These are phyloP conservation scores for Lipomyces starkeyi DNA, from an alignment of 805 yeast genomes.

Conservation along the genomic window DNA sequence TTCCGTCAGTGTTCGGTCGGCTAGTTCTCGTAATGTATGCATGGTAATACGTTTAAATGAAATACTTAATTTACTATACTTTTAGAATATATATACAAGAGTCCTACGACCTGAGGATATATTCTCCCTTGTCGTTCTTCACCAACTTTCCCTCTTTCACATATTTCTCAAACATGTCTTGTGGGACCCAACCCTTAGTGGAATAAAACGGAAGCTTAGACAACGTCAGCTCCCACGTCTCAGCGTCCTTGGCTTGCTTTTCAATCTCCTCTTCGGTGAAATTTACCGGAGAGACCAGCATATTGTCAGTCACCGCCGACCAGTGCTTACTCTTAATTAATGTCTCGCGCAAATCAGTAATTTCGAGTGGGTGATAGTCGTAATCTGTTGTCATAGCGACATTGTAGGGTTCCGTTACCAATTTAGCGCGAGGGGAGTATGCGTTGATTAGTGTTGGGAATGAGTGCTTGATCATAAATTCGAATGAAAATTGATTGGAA, in stretches of 20 bases:
- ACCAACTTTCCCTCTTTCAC: constrained; percentile 71
- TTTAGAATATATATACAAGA: background rate
- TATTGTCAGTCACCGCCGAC: constrained; percentile 38
- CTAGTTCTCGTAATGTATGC: background rate
- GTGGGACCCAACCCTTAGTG: constrained; percentile 95
- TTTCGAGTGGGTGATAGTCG: constrained; percentile 49
- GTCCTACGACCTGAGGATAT: constrained; percentile 38
- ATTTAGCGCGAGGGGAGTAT: constrained; percentile 78
- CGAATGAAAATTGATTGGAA: constrained; percentile 91
- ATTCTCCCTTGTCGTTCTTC: constrained; percentile 64
- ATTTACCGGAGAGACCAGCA: constrained; percentile 59
- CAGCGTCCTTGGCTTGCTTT: constrained; percentile 61
- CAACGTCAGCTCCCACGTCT: constrained; percentile 69
- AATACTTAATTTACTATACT: background rate
- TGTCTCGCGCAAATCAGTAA: constrained; percentile 44
- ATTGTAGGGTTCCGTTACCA: constrained; percentile 46
- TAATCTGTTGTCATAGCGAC: constrained; percentile 32
- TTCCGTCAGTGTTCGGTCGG: background rate
- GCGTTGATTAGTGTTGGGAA: constrained; percentile 74
- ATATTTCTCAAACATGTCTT: constrained; percentile 81
- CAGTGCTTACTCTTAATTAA: constrained; percentile 43
- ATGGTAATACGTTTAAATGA: background rate
- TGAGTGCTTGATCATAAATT: constrained; percentile 68
- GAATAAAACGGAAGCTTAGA: constrained; percentile 82
- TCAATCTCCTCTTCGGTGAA: constrained; percentile 65